These are phyloP conservation scores for Vitis hybrid DNA, from an alignment of 177 flowering plant species.

Conservation along the genomic window DNA sequence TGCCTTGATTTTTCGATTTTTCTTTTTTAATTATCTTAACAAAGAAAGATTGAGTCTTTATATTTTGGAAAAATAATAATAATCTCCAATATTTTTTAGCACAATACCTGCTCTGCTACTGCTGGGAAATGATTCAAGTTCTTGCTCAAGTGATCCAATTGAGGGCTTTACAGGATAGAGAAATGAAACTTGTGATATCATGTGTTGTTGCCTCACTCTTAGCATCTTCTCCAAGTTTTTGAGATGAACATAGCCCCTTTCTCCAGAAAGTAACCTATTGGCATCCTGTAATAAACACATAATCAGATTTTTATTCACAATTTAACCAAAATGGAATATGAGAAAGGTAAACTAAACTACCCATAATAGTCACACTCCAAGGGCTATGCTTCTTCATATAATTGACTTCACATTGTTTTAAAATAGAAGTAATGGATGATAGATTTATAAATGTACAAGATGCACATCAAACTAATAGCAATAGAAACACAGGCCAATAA, in stretches of 20 bases:
- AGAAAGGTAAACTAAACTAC: background rate
- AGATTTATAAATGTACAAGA: too few relatives aligned
- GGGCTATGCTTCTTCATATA: too few relatives aligned
- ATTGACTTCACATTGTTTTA: too few relatives aligned
- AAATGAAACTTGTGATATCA: constrained; percentile 77
- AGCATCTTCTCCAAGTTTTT: constrained; percentile 63
- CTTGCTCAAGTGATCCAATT: constrained; percentile 60
- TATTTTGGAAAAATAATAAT: too few relatives aligned
- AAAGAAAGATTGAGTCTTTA: too few relatives aligned
- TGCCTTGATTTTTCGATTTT: too few relatives aligned
- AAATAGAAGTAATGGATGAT: too few relatives aligned
- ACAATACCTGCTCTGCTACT: constrained; percentile 48
- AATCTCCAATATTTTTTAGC: too few relatives aligned
- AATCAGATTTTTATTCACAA: constrained; percentile 6
- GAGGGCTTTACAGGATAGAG: constrained; percentile 80
- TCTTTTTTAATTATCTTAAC: too few relatives aligned
- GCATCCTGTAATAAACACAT: constrained; percentile 54
- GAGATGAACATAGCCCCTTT: constrained; percentile 57
- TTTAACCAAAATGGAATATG: background rate
- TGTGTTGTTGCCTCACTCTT: constrained; percentile 67
- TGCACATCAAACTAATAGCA: too few relatives aligned
- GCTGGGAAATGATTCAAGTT: constrained; percentile 59
- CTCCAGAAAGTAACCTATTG: constrained; percentile 60
- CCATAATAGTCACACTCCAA: background rate
- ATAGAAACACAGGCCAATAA: too few relatives aligned